A percentile compares a stretch with the other conserved stretches of the same genome.
These are phyloP conservation scores for Crithidia acanthocephali DNA, from an alignment of 208 protist species.

Conservation along the genomic window DNA sequence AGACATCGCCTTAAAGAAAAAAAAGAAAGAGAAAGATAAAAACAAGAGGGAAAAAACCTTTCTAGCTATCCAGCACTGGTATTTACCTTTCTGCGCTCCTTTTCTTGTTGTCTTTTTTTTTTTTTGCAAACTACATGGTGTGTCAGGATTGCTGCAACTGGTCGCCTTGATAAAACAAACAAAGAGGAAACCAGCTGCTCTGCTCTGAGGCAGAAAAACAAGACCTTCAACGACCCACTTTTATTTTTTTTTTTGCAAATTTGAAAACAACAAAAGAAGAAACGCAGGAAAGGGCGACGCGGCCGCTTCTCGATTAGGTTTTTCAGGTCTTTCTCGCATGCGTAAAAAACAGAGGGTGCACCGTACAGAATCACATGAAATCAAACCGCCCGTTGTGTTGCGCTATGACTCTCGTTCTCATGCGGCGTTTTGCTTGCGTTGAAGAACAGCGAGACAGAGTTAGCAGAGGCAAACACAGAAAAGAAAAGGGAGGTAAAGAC, in stretches of 20 bases:
- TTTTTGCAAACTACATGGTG: too few species aligned
- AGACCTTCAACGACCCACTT: too few species aligned
- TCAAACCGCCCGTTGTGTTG: too few species aligned
- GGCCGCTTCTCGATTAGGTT: conserved; percentile 62
- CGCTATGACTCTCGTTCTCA: background rate
- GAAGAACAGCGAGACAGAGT: background rate
- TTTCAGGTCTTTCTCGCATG: conserved; percentile 24
- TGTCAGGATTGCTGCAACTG: too few species aligned
- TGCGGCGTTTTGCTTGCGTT: background rate
- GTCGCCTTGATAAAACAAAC: too few species aligned
- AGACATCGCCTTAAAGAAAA: conserved; percentile 16
- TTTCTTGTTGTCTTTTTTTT: too few species aligned
- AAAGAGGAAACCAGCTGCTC: too few species aligned
- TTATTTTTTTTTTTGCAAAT: too few species aligned
- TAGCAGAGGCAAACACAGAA: background rate
- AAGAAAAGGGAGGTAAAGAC: background rate
- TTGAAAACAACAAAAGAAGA: conserved; percentile 1
- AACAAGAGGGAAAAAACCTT: conserved; percentile 39
- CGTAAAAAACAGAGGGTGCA: conserved; percentile 27
- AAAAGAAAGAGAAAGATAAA: conserved; percentile 20
- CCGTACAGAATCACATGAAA: background rate
- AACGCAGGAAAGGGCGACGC: conserved; percentile 40
- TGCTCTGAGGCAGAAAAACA: background rate
- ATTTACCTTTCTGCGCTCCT: conserved; percentile 26
- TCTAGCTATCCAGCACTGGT: conserved; percentile 46